These are phyloP conservation scores for Phytopythium kandeliae DNA, from an alignment of 352 stramenopile genomes.

Conservation along the genomic window DNA sequence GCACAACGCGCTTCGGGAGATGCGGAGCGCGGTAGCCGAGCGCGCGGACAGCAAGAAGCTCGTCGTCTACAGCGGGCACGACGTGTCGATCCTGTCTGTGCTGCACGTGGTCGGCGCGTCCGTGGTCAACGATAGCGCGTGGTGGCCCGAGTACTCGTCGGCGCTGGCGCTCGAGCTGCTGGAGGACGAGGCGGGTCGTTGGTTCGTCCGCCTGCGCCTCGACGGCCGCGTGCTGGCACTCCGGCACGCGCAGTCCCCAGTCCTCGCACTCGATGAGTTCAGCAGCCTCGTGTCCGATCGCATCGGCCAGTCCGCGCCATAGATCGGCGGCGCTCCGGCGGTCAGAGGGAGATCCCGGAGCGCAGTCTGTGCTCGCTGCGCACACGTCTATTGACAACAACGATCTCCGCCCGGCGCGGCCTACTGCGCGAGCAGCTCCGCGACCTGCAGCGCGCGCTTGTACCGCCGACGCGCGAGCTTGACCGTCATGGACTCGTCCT, in stretches of 20 bases:
- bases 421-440: slow-evolving; percentile 43
- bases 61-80: slow-evolving; percentile 78
- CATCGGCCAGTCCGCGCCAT: slow-evolving; percentile 15
- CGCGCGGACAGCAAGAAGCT: slow-evolving; percentile 43
- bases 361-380: too few relatives aligned
- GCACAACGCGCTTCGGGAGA: slow-evolving; percentile 55
- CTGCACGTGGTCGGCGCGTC: slow-evolving; percentile 53
- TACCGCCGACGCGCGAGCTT: slow-evolving; percentile 63
- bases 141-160: slow-evolving; percentile 73
- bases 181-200: slow-evolving; percentile 44
- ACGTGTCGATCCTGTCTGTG: slow-evolving; percentile 73
- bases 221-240: slow-evolving; percentile 38
- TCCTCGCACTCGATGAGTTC: slow-evolving; percentile 36
- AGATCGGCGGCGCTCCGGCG: too few relatives aligned
- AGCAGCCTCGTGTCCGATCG: slow-evolving; percentile 32
- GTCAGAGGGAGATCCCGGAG: too few relatives aligned
- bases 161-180: slow-evolving; percentile 64
- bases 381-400: not conserved
- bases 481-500: slow-evolving; percentile 51
- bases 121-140: slow-evolving; percentile 36
- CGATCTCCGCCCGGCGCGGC: slow-evolving; percentile 11
- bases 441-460: slow-evolving; percentile 76
- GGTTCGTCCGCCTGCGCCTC: slow-evolving; percentile 51
- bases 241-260: slow-evolving; percentile 9
- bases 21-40: slow-evolving; percentile 30